Evolutionary conservation across 2,329 filamentous ascomycete species (phyloP), one percentile per base, ranked within the genome.

Genomic region (Waltergamsia citrina): DNA sequence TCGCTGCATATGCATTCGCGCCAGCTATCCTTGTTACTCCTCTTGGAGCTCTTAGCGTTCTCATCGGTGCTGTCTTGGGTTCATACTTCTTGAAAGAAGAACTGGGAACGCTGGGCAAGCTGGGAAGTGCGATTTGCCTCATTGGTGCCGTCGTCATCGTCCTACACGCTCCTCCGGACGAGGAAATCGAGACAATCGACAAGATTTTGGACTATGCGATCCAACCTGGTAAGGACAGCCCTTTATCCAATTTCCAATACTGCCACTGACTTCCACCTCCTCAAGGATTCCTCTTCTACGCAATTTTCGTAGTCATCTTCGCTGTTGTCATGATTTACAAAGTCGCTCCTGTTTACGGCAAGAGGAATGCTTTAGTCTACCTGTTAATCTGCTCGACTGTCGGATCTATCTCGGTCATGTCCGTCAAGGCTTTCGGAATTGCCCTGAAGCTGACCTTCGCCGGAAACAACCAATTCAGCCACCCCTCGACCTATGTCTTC

Each of bases 11-110:
- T 56, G 92, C 92, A 7, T 98, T 96, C 61, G 92, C 92, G 44
- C 92, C 92, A 26, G 93, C 92, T n/a, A 98, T 98, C 59, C 72
- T 98, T 34, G 92, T 98, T 26, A 98, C 92, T 5, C 92, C 92
- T 18, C 68, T 98, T 17, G 92, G 92, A 41, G 92, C 92, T 36
- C 71, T 98, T 41, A 92, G 85, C 53, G 93, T 98, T 38, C 68
- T 98, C 44, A 95, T 98, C 51, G 92, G 87, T 43, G 88, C 92
- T 15, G 87, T 98, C 20, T 63, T 98, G 38, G 90, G 92, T 33
- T 88, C 92, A 42, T 96, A 98, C 59, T 94, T 96, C 55, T 66
- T 98, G 41, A 74, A 86, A 36, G 92, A 98, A 59, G 78, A 85
- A 56, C 65, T 98, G 38, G 92, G 92, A n/a, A 80, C 78, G 16